These are phyloP conservation scores for Artemisia argyi DNA, from an alignment of 129 eudicot species.

Conservation along the genomic window DNA sequence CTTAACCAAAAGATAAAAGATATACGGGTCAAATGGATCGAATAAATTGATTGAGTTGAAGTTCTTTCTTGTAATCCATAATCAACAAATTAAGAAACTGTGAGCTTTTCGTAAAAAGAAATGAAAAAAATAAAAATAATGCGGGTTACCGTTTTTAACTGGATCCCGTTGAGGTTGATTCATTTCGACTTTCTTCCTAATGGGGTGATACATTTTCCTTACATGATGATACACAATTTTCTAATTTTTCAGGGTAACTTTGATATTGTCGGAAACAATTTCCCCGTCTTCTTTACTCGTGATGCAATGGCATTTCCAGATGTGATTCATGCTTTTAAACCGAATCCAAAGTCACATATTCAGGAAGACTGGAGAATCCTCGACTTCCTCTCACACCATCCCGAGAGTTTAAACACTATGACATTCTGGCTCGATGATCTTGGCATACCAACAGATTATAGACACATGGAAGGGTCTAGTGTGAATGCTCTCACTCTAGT, in stretches of 20 bases:
- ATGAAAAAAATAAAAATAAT: too few relatives aligned
- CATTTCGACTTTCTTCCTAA: neutral
- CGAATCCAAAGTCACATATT: constrained; percentile 71
- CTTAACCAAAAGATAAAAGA: too few relatives aligned
- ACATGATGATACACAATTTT: neutral
- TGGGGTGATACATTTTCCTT: neutral
- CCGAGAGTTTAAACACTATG: constrained; percentile 67
- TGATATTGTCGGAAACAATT: constrained; percentile 74
- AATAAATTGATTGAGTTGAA: neutral
- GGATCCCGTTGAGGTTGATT: neutral
- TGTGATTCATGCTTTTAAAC: constrained; percentile 66
- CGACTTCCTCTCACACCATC: constrained; percentile 58
- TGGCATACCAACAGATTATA: too few relatives aligned
- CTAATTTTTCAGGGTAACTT: constrained; percentile 59
- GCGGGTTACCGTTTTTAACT: too few relatives aligned
- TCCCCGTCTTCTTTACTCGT: constrained; percentile 65
- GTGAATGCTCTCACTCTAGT: too few relatives aligned
- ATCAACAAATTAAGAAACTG: too few relatives aligned
- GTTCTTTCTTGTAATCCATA: neutral
- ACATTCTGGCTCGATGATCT: constrained; percentile 24
- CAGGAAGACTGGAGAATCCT: constrained; percentile 73
- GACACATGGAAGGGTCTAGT: too few relatives aligned
- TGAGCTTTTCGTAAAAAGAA: too few relatives aligned
- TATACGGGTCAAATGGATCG: too few relatives aligned
- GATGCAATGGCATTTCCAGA: constrained; percentile 76